phyloP scores from a whole-genome alignment of 257 asterid species.

The Plectranthus barbatus region DNA sequence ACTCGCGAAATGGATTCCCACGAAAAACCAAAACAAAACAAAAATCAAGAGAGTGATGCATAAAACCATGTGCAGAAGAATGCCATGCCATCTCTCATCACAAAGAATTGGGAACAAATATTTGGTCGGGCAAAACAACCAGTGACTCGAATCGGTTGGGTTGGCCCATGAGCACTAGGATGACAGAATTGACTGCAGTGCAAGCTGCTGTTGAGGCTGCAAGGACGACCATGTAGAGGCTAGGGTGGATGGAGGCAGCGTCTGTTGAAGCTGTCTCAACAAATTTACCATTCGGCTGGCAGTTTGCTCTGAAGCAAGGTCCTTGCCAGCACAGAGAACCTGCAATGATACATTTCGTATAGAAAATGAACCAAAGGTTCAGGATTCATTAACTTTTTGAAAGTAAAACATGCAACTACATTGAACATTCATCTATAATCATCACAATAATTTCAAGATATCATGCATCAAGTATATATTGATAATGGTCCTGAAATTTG shows the following conservation, averaged over 20 bases:
- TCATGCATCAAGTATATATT: neutral
- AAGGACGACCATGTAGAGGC: slow-evolving; percentile 83
- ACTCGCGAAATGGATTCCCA: slow-evolving; percentile 19
- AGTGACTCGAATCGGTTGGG: slow-evolving; percentile 1
- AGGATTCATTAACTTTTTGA: no score
- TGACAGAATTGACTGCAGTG: slow-evolving; percentile 66
- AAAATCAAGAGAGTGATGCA: no score
- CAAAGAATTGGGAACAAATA: slow-evolving; percentile 14
- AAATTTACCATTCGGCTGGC: slow-evolving; percentile 69
- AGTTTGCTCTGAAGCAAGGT: slow-evolving; percentile 81
- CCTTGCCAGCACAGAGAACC: slow-evolving; percentile 81
- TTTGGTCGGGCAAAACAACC: neutral
- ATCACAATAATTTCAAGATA: no score
- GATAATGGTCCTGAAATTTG: neutral
- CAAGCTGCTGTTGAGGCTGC: slow-evolving; percentile 88
- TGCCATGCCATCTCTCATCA: slow-evolving; percentile 13
- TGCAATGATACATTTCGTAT: slow-evolving; percentile 13
- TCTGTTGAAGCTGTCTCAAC: slow-evolving; percentile 85
- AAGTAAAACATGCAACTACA: no score
- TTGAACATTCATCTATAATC: no score
- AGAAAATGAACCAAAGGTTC: no score
- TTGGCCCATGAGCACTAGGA: slow-evolving; percentile 29
- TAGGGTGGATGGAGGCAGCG: slow-evolving; percentile 67
- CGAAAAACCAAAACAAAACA: slow-evolving; percentile 27
- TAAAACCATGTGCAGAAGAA: slow-evolving; percentile 21